Evolutionary conservation across 768 basidiomycete species (phyloP), one percentile per base, ranked within the genome.

Genomic region (Cystobasidium ongulense): DNA sequence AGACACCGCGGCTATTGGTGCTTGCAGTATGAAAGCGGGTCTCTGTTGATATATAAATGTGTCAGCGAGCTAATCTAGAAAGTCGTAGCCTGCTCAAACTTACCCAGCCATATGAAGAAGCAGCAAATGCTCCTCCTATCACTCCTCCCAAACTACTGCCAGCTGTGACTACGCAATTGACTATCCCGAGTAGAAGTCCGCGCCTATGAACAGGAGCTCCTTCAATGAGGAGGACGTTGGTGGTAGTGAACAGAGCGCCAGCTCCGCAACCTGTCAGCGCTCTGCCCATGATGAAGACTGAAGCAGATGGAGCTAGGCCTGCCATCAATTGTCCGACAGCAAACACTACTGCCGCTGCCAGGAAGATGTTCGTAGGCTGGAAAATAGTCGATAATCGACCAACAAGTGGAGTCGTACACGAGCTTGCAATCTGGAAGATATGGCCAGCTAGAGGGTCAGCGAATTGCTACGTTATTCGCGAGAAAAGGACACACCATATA

Each of bases 371-470:
- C n/a, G 33, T 54, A 15, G 61, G 41, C 18, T 23, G 23, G 61
- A 73, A 73, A 41, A 73, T 73, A 4, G 72, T 63, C 8, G 61
- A 25, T 11, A 73, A 27, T 2, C 72, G 72, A 3, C 72, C 72
- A n/a, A 63, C 46, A 11, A 53, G 31, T 1, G 72, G 72, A 3
- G 36, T 73, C n/a, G 72, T 64, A 33, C 72, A 73, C 10, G 61
- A 63, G 18, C 23, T 21, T 27, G 72, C 61, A n/a, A 73, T 73
- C 72, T 73, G 31, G 36, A 25, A 54, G 7, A 54, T n/a, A 54
- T 10, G 29, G 53, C 29, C 7, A n/a, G 29, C 29, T 10, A 54
- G n/a, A n/a, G 53, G 13, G n/a, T 46, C 57, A 61, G 13, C 25
- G 23, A 61, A 11, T 11, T 61, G 21, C 36, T 25, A n/a, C 63